Base-by-base conservation (phyloP, 2,329 filamentous ascomycete species). In the Cladosporium colombiae region DNA sequence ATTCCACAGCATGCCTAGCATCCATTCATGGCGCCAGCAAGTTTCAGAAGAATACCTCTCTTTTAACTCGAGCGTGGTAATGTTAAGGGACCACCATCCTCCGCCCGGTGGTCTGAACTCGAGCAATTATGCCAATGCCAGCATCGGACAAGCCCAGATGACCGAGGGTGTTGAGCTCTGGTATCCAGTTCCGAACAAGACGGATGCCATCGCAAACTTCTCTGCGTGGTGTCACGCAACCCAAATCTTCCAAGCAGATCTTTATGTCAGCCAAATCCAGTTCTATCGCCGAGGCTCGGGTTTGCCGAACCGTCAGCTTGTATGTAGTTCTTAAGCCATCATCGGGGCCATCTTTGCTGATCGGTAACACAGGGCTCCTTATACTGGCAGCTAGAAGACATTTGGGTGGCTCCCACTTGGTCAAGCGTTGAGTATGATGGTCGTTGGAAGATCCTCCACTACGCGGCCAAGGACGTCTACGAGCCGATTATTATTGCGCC, bases 331-430 rank as follows among this genome's bases (percentile, higher is more conserved):
- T n/a, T n/a, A n/a, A n/a, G n/a, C n/a, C n/a, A n/a, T n/a, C n/a
- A n/a, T n/a, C n/a, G n/a, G n/a, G n/a, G n/a, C n/a, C n/a, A n/a
- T n/a, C n/a, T n/a, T n/a, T n/a, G 31, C 53, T 57, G 25, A 57
- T 5, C 14, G 16, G 1, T 25, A 8, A 10, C 0, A 13, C 13
- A 60, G 2, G 87, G 86, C 0, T 82, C 81, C 13, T 72, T 89
- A 5, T 89, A 88, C 73, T 89, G 87, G 87, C 87, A 89, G 71
- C 78, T 89, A 1, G 86, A 89, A 69, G 87, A 89, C 70, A 84
- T 87, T 66, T 74, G 72, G 73, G 85, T 87, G 68, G 86, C 85
- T 1, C 86, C 87, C 0, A 87, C 85, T 0, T 89, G 87, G 86
- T 85, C 86, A 0, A 83, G 85, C 0, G 84, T 89, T 37, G 87